Evolutionary conservation across 306 rosid genomes (phyloP).

Genomic region (Betula pendula): DNA sequence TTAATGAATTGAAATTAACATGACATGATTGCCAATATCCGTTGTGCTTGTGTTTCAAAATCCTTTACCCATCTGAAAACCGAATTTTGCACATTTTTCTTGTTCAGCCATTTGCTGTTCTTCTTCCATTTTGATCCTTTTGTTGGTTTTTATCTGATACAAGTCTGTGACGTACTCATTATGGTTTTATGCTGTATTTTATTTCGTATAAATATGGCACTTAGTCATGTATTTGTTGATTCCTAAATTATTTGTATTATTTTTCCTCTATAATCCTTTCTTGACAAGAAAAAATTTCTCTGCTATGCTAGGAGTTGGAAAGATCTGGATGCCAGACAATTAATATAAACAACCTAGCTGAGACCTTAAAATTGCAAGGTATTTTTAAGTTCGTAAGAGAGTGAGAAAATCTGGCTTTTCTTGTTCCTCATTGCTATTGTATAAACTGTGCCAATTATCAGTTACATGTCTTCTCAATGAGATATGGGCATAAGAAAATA

Average conservation of each 20-base stretch:
- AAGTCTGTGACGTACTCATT: conserved; percentile 9
- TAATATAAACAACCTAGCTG: conserved; percentile 64
- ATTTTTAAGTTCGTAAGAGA: conserved; percentile 26
- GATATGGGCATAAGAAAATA: neutral
- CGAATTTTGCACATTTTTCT: neutral
- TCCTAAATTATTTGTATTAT: conserved; percentile 14
- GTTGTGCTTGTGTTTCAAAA: neutral
- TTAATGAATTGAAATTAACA: neutral
- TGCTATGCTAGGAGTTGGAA: conserved; percentile 79
- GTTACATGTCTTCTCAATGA: neutral
- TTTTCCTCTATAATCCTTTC: conserved; percentile 13
- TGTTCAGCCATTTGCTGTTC: neutral
- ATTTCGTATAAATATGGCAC: neutral
- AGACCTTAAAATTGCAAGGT: conserved; percentile 80
- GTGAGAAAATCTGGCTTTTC: neutral
- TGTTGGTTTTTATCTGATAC: conserved; percentile 12
- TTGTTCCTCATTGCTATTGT: neutral
- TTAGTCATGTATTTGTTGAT: neutral
- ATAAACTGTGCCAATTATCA: neutral
- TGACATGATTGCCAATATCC: neutral
- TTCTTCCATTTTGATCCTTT: conserved; percentile 10
- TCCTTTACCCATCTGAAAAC: neutral
- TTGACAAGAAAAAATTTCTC: conserved; percentile 27
- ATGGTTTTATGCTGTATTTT: conserved; percentile 10
- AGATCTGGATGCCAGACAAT: conserved; percentile 57